Evolutionary conservation across 768 basidiomycete species (phyloP).

Genomic region (Phanerodontia chrysosporium): DNA sequence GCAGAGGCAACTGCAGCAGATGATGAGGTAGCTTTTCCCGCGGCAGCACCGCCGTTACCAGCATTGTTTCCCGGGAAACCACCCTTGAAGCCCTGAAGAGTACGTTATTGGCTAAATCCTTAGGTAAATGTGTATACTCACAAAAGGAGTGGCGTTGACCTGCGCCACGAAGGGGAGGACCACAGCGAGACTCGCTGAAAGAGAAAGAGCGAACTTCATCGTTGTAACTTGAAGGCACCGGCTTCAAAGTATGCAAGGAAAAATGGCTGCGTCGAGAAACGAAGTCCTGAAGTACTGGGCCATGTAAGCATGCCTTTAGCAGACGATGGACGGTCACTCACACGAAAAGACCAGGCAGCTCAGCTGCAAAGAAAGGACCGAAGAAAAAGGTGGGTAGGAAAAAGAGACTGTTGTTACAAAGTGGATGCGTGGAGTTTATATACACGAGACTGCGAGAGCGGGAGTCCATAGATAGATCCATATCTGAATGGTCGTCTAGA

Average conservation of each 20-base stretch:
- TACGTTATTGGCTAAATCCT: no score
- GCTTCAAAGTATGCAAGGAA: constrained; percentile 19
- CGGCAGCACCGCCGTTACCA: constrained; percentile 11
- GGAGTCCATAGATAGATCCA: neutral
- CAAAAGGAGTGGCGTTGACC: constrained; percentile 25
- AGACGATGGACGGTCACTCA: no score
- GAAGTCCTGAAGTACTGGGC: constrained; percentile 20
- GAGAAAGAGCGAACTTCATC: constrained; percentile 46
- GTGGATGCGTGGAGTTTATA: constrained; percentile 16
- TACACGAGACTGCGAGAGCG: neutral
- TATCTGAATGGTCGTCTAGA: neutral
- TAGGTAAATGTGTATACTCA: constrained; percentile 9
- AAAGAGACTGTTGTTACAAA: constrained; percentile 2
- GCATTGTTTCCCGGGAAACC: neutral
- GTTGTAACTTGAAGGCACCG: constrained; percentile 26
- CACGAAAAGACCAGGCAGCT: constrained; percentile 39
- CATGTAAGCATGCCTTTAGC: no score
- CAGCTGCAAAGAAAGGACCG: constrained; percentile 42
- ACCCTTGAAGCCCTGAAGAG: constrained; percentile 10
- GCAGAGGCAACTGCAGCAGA: constrained; percentile 16
- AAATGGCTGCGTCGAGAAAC: constrained; percentile 18
- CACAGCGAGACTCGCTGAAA: constrained; percentile 37
- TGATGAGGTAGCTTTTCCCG: constrained; percentile 16
- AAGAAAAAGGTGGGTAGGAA: constrained; percentile 16
- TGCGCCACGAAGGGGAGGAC: constrained; percentile 35